Percentiles rank a stretch among this genome's conserved stretches.
phyloP scores from a whole-genome alignment of 768 basidiomycete genomes.

The Asterophora lycoperdoides region DNA sequence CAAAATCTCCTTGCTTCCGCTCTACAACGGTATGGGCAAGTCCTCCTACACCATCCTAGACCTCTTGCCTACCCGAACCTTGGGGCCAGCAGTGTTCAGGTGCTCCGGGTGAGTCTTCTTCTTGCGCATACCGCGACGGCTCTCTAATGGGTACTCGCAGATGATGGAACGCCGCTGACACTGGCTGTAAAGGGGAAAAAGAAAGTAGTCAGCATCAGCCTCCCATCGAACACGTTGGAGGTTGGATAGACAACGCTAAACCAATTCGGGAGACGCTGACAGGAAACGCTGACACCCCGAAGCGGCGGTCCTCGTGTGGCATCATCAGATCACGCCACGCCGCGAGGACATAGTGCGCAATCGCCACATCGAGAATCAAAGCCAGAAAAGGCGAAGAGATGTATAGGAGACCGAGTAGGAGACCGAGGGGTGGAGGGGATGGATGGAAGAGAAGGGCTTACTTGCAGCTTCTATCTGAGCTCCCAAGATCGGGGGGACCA shows the following conservation, averaged over 20 bases:
- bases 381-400: slow-evolving; percentile 6
- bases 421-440: neutral
- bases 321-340: slow-evolving; percentile 2
- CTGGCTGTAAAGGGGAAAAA: slow-evolving; percentile 43
- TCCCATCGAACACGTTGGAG: slow-evolving; percentile 1
- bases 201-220: slow-evolving; percentile 10
- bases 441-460: slow-evolving; percentile 30
- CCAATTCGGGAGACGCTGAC: no score
- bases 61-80: slow-evolving; percentile 18
- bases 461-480: slow-evolving; percentile 61
- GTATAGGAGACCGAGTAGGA: no score
- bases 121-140: slow-evolving; percentile 64
- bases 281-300: slow-evolving; percentile 8
- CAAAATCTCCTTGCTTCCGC: neutral
- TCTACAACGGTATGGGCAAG: no score
- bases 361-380: neutral
- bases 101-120: slow-evolving; percentile 30
- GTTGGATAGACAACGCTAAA: neutral
- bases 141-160: slow-evolving; percentile 70
- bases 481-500: slow-evolving; percentile 51
- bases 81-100: slow-evolving; percentile 19
- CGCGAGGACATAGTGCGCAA: slow-evolving; percentile 7
- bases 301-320: slow-evolving; percentile 5
- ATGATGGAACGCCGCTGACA: slow-evolving; percentile 64
- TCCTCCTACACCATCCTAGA: slow-evolving; percentile 9